phyloP scores from a whole-genome alignment of 179 eudicot genomes.

The Corrigiola litoralis region DNA sequence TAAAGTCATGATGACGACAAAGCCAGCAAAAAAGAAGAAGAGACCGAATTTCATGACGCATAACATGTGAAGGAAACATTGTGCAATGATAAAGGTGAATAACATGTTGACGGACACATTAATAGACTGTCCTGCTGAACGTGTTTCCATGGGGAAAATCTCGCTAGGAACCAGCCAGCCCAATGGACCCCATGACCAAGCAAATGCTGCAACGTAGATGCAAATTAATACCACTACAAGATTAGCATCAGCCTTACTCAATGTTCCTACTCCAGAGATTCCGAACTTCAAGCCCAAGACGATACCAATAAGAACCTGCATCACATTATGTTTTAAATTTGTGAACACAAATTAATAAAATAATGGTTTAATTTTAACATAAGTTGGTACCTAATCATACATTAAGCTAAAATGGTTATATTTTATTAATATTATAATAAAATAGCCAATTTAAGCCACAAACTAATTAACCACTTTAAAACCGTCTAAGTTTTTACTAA shows the following conservation, averaged over 20 bases:
- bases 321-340: no score
- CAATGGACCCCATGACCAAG: conserved; percentile 30
- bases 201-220: conserved; percentile 18
- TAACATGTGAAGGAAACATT: conserved; percentile 20
- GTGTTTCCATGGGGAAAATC: conserved; percentile 25
- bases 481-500: no score
- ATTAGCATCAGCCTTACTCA: neutral
- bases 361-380: no score
- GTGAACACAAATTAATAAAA: no score
- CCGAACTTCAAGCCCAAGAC: conserved; percentile 8
- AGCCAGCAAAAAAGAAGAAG: conserved; percentile 20
- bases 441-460: no score
- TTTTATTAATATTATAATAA: no score
- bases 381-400: no score
- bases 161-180: conserved; percentile 27
- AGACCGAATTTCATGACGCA: conserved; percentile 19
- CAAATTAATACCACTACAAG: conserved; percentile 8
- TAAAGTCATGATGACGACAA: conserved; percentile 14
- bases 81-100: conserved; percentile 24
- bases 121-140: conserved; percentile 19
- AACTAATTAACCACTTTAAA: no score
- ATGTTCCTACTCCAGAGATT: neutral
- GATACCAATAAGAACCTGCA: conserved; percentile 22
- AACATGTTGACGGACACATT: conserved; percentile 24
- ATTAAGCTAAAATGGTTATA: no score